Evolutionary conservation across 179 eudicot species (phyloP).

Genomic region (Sideroxylon spinosum): DNA sequence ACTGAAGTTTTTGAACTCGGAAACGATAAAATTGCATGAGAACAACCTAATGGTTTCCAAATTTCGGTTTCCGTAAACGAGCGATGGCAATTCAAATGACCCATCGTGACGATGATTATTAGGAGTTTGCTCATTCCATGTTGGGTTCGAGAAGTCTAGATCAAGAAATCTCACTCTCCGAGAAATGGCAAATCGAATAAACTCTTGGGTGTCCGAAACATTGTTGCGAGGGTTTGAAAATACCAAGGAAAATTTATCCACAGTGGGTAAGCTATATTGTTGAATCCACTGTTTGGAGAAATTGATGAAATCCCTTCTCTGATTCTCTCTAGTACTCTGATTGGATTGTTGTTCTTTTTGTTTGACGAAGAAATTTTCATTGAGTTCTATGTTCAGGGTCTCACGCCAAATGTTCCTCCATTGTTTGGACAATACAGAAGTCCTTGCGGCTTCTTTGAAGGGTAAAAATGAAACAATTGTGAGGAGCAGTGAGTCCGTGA

Average conservation of each 20-base stretch:
- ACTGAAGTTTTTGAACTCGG: not conserved
- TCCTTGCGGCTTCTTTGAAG: constrained; percentile 28
- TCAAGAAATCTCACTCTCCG: constrained; percentile 13
- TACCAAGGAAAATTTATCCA: not conserved
- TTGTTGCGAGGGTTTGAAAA: constrained; percentile 15
- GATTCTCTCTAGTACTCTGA: not conserved
- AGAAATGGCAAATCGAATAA: constrained; percentile 6
- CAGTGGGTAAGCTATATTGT: not conserved
- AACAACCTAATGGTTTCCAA: constrained; percentile 22
- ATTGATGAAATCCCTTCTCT: constrained; percentile 9
- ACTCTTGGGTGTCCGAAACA: not conserved
- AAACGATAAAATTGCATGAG: constrained; percentile 9
- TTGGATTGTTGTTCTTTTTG: not conserved
- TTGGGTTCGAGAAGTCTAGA: constrained; percentile 22
- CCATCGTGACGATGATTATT: not conserved
- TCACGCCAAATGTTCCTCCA: constrained; percentile 21
- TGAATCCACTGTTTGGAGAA: constrained; percentile 8
- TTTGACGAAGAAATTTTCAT: constrained; percentile 11
- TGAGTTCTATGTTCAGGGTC: constrained; percentile 14
- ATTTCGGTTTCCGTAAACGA: not conserved
- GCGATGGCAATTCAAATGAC: constrained; percentile 6
- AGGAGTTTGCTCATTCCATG: constrained; percentile 1
- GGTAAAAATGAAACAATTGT: constrained; percentile 25
- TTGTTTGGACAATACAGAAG: constrained; percentile 19
- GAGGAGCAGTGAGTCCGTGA: constrained; percentile 15